Conservation (phyloP, 1,284 basidiomycete species). For the Boletus calvinii region DNA sequence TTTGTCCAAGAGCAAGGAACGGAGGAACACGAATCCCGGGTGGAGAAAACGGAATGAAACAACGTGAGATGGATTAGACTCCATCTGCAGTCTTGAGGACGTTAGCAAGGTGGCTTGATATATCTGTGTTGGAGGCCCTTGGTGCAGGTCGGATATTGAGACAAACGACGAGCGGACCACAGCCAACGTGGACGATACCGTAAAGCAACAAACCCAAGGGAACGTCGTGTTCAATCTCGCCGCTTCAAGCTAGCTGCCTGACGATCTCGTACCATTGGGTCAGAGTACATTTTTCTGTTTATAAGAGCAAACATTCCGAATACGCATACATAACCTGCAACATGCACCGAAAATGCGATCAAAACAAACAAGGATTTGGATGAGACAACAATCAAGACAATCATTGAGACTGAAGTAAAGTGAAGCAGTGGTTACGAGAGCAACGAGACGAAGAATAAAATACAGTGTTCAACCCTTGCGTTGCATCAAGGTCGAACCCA, state of each 20-base stretch:
- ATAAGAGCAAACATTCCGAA: constrained; percentile 1
- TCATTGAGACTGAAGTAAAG: not conserved
- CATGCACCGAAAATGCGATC: constrained; percentile 12
- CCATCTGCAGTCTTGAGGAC: constrained; percentile 14
- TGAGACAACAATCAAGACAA: constrained; percentile 8
- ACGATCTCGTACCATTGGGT: constrained; percentile 1
- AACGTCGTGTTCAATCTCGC: too few species aligned
- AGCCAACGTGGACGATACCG: not conserved
- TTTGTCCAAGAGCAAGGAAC: constrained; percentile 48
- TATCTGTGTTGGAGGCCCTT: not conserved
- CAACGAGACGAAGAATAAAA: constrained; percentile 3
- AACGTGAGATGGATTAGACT: constrained; percentile 6
- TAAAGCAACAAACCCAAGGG: not conserved
- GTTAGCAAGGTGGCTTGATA: not conserved
- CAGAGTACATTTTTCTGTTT: constrained; percentile 12
- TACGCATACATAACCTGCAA: constrained; percentile 22
- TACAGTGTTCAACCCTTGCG: constrained; percentile 26
- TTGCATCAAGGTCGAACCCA: constrained; percentile 28
- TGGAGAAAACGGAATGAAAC: not conserved
- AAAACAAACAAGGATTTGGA: constrained; percentile 13
- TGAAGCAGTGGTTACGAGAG: constrained; percentile 1
- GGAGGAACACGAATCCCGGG: constrained; percentile 9
- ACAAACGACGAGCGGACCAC: not conserved
- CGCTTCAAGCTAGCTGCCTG: not conserved
- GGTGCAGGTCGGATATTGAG: not conserved